These are phyloP conservation scores for Panicum virgatum DNA, from an alignment of 202 grass and related monocot species.

Conservation along the genomic window DNA sequence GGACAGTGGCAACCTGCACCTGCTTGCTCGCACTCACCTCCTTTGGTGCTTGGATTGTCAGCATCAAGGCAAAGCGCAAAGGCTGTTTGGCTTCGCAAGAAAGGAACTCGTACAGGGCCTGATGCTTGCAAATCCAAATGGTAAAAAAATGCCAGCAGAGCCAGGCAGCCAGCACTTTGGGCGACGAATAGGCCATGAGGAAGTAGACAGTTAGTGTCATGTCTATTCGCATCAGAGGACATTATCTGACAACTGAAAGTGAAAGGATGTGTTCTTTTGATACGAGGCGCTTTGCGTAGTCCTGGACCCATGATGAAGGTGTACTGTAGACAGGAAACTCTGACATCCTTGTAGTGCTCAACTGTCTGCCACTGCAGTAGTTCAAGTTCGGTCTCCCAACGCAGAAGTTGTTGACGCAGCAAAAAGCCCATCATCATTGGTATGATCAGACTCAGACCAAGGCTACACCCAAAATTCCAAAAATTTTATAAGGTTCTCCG, in stretches of 20 bases:
- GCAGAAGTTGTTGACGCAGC: background rate
- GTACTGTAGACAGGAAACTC: background rate
- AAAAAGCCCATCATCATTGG: background rate
- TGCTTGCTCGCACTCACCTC: background rate
- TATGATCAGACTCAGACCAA: background rate
- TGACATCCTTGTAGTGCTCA: background rate
- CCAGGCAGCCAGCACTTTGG: background rate
- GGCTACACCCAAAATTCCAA: too few species aligned
- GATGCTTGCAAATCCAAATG: background rate
- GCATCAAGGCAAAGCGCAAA: constrained; percentile 8
- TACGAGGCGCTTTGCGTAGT: background rate
- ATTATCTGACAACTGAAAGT: background rate
- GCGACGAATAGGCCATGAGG: background rate
- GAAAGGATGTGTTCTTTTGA: too few species aligned
- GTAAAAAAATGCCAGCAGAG: background rate
- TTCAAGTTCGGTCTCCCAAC: background rate
- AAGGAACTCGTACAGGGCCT: background rate
- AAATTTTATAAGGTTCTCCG: too few species aligned
- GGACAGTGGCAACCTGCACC: background rate
- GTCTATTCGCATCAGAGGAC: background rate
- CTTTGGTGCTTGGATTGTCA: background rate
- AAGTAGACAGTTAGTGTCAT: background rate
- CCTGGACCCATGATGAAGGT: background rate
- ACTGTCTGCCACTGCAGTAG: too few species aligned
- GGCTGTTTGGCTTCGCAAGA: background rate